Conservation (phyloP, 2,329 filamentous ascomycete genomes). For the Eutypella sp. region DNA sequence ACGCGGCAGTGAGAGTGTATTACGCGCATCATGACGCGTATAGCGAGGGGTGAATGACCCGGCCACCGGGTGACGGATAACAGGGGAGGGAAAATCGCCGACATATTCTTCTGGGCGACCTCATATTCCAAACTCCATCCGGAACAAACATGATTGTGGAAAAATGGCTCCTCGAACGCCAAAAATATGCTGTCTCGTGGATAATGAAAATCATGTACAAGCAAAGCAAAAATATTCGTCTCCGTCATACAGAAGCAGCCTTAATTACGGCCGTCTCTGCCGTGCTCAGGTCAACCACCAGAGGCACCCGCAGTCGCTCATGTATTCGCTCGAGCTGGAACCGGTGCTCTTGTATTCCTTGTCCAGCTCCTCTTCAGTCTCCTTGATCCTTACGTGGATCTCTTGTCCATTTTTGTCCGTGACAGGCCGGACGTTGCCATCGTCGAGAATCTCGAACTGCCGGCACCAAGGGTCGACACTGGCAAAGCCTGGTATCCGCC, state of each 20-base stretch:
- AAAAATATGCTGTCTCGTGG: background rate
- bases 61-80: background rate
- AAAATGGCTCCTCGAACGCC: slow-evolving; percentile 1
- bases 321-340: slow-evolving; percentile 25
- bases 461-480: slow-evolving; percentile 38
- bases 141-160: background rate
- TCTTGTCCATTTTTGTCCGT: slow-evolving; percentile 32
- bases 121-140: background rate
- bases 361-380: slow-evolving; percentile 27
- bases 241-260: background rate
- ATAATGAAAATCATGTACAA: background rate
- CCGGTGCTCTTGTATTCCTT: slow-evolving; percentile 8
- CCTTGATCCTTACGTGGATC: slow-evolving; percentile 40
- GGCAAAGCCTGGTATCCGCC: slow-evolving; percentile 34
- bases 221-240: slow-evolving; percentile 2
- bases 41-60: background rate
- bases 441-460: slow-evolving; percentile 40
- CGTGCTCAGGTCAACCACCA: slow-evolving; percentile 43
- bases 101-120: background rate
- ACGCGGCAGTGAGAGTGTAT: background rate
- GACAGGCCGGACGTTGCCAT: slow-evolving; percentile 34
- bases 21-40: background rate
- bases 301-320: slow-evolving; percentile 49
- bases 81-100: too few relatives aligned
- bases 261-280: background rate